These are phyloP conservation scores for Colletotrichum sp. DNA, from an alignment of 2,329 filamentous ascomycete genomes.

Conservation along the genomic window DNA sequence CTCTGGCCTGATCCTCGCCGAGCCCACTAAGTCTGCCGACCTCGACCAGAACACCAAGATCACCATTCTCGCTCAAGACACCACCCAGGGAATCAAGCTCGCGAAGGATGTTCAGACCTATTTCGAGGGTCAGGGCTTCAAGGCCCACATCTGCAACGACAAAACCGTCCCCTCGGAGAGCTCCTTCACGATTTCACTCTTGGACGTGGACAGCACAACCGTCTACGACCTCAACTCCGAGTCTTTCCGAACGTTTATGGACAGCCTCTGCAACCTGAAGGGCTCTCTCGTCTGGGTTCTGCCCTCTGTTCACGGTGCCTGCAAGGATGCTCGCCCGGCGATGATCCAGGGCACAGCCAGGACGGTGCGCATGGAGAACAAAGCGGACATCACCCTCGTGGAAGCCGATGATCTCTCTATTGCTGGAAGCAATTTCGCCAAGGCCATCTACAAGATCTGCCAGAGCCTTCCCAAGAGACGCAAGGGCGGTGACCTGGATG, in stretches of 20 bases:
- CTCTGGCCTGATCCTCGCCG: background rate
- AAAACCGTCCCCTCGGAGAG: background rate
- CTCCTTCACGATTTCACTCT: slow-evolving; percentile 23
- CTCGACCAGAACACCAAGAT: background rate
- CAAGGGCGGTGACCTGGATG: slow-evolving; percentile 18
- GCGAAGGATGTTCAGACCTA: background rate
- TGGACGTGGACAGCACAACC: slow-evolving; percentile 31
- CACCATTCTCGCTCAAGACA: background rate
- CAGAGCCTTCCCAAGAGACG: background rate
- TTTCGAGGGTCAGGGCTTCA: background rate
- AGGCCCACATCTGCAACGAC: background rate
- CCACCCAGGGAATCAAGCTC: background rate
- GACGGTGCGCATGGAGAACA: slow-evolving; percentile 32
- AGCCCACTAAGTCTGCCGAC: background rate
- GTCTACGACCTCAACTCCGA: slow-evolving; percentile 27
- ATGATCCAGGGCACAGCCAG: slow-evolving; percentile 32
- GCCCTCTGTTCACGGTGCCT: slow-evolving; percentile 26
- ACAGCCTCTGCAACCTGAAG: background rate
- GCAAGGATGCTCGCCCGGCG: slow-evolving; percentile 29
- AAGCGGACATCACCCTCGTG: slow-evolving; percentile 24
- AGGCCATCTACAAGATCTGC: background rate
- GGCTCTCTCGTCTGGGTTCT: slow-evolving; percentile 35
- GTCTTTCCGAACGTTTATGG: slow-evolving; percentile 6
- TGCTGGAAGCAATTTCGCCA: background rate
- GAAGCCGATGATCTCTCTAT: background rate